These are phyloP conservation scores for Ustulina deusta DNA, from an alignment of 2,329 filamentous ascomycete species.

Conservation along the genomic window DNA sequence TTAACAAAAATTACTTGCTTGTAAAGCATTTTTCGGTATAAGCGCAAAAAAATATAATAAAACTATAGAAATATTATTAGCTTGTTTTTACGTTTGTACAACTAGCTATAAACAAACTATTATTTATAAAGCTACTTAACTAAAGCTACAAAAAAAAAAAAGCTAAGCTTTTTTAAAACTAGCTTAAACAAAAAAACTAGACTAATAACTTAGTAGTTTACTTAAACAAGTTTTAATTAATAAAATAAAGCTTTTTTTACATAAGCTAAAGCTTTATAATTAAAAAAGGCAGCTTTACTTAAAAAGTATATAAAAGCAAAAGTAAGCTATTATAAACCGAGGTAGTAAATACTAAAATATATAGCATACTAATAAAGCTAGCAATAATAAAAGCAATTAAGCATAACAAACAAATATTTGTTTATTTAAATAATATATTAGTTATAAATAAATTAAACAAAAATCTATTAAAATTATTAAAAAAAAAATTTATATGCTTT, in stretches of 20 bases:
- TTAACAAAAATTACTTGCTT: too few species aligned
- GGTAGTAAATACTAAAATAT: too few species aligned
- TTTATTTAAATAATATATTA: conserved; percentile 4
- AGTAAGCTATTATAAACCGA: neutral
- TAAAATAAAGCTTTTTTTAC: neutral
- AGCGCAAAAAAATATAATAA: neutral
- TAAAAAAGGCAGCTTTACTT: neutral
- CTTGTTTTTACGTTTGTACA: too few species aligned
- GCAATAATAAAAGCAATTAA: neutral
- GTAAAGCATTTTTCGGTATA: too few species aligned
- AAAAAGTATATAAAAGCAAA: neutral
- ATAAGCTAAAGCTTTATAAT: too few species aligned
- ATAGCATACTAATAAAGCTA: neutral
- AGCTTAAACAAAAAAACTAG: too few species aligned
- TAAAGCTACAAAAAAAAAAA: neutral
- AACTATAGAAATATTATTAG: neutral
- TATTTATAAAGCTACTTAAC: neutral
- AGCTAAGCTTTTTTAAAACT: too few species aligned
- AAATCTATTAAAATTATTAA: neutral
- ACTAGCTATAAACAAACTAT: too few species aligned
- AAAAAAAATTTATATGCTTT: neutral
- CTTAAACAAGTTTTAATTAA: neutral
- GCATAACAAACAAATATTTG: neutral
- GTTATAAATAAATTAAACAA: too few species aligned
- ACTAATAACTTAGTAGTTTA: neutral